Conservation (phyloP, 2,329 filamentous ascomycete genomes). For the Ilyonectria sp. region DNA sequence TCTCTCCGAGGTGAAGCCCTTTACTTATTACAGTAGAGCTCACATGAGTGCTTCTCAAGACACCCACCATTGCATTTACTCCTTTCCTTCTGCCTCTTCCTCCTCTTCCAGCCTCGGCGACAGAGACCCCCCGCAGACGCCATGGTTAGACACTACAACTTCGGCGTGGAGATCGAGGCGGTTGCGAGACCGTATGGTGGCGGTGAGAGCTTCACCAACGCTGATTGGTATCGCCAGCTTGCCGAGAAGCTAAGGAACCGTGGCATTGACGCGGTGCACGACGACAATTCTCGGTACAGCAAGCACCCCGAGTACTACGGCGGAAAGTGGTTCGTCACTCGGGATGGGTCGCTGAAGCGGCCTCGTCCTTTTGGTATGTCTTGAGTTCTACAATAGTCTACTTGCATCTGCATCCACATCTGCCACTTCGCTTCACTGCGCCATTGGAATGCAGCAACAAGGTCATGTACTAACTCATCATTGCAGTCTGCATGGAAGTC, state of each 20-base stretch:
- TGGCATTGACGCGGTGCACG: conserved; percentile 55
- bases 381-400: background rate
- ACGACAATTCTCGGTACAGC: conserved; percentile 57
- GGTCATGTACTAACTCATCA: background rate
- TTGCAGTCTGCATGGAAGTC: conserved; percentile 58
- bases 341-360: conserved; percentile 58
- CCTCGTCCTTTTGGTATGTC: conserved; percentile 53
- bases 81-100: background rate
- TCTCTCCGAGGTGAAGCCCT: conserved; percentile 5
- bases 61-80: background rate
- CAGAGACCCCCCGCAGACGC: background rate
- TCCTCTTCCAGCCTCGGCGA: background rate
- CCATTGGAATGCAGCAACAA: background rate
- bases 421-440: background rate
- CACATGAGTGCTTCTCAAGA: background rate
- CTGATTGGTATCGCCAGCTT: conserved; percentile 58
- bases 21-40: conserved; percentile 11
- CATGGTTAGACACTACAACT: conserved; percentile 57
- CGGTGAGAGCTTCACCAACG: conserved; percentile 55
- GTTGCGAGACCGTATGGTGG: conserved; percentile 56
- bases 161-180: conserved; percentile 58
- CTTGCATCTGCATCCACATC: background rate
- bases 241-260: conserved; percentile 57
- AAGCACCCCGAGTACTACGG: conserved; percentile 60
- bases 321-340: conserved; percentile 59